A percentile compares a stretch with the other conserved stretches of the same genome.
phyloP scores from a whole-genome alignment of 495 filamentous ascomycete genomes.

The Penicillium herquei region DNA sequence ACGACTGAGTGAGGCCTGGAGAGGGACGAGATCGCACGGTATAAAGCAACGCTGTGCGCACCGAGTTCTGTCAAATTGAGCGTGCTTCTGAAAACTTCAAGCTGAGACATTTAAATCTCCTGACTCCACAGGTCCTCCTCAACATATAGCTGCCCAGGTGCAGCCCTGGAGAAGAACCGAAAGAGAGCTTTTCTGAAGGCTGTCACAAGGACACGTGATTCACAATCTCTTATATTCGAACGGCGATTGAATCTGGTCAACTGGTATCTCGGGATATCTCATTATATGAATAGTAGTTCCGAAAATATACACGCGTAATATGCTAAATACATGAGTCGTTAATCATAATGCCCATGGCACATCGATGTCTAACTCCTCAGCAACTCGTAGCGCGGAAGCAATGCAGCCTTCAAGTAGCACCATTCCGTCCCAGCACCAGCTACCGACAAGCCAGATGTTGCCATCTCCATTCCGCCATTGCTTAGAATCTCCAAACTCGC shows the following conservation, averaged over 20 bases:
- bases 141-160: too few species aligned
- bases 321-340: neutral
- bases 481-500: neutral
- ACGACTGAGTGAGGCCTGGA: neutral
- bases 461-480: conserved; percentile 51
- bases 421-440: conserved; percentile 67
- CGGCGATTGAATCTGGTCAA: too few species aligned
- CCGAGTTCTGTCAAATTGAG: neutral
- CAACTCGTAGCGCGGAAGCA: conserved; percentile 52
- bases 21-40: neutral
- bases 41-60: neutral
- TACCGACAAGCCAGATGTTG: conserved; percentile 51
- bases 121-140: too few species aligned
- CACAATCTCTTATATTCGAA: too few species aligned
- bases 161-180: too few species aligned
- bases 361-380: conserved; percentile 44
- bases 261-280: neutral
- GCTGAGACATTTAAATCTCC: too few species aligned
- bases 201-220: too few species aligned
- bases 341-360: conserved; percentile 35
- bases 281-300: neutral
- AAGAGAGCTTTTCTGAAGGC: too few species aligned
- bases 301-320: neutral
- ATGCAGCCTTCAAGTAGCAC: conserved; percentile 60
- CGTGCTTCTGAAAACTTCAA: too few species aligned